Evolutionary conservation across 2,329 filamentous ascomycete genomes (phyloP), one percentile per base, ranked within the genome.

Genomic region (Paraconiothyrium sp.): DNA sequence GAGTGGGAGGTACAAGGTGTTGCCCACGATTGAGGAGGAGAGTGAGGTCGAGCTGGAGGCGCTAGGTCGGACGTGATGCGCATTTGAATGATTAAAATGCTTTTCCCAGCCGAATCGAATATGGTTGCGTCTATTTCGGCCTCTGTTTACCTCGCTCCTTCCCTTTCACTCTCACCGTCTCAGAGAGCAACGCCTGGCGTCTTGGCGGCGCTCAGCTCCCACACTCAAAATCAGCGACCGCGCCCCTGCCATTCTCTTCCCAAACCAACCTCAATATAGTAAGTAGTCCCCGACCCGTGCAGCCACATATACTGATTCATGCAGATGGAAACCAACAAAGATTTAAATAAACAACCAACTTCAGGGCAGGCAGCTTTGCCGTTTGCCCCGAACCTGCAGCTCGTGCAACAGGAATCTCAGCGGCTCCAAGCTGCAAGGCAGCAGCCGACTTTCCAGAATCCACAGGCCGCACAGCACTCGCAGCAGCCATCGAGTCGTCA

Each of bases 21-120:
- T 69, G 44, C 63, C 65, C 1, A 66, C 65, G 5, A 62, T 69
- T 39, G 65, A 67, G 57, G 65, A 67, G 54, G 54, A 61, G 39
- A 63, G 57, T 20, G 58, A 63, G 47, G 9, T 62, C 11, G 52
- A 55, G 39, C n/a, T 46, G 39, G 52, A 55, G 16, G 24, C 7
- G n/a, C 9, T 46, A 5, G 8, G 43, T n/a, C 20, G 20, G n/a
- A 20, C 20, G 43, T 46, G 43, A 46, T 9, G 10, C 14, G 35
- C 35, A 14, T 37, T 37, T 30, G 27, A 6, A 30, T 30, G 27
- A 6, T 30, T 30, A 30, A 30, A 30, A 30, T 4, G 27, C 27
- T 0, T 30, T 30, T 30, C 6, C 27, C 27, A 30, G 6, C 1
- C 27, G 27, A 30, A 30, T 30, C 27, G 4, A 30, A 30, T 30